These are phyloP conservation scores for Amanita bisporigera DNA, from an alignment of 1,284 basidiomycete genomes.

Conservation along the genomic window DNA sequence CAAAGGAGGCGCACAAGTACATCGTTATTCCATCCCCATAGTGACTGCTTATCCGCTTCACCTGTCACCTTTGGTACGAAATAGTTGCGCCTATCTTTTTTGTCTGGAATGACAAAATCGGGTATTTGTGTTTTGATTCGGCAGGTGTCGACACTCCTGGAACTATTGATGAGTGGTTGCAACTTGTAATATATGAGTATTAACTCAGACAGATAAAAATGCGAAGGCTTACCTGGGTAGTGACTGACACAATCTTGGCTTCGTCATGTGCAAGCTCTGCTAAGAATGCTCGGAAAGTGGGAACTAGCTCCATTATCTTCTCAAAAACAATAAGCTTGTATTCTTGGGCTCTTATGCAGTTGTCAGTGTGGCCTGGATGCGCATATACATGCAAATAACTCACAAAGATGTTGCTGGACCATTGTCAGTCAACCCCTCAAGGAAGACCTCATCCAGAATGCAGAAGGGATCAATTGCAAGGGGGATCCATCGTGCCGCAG, in stretches of 20 bases:
- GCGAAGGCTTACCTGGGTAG: not conserved
- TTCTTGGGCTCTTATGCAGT: not conserved
- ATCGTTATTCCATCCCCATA: not conserved
- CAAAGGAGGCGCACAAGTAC: not conserved
- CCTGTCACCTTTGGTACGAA: not conserved
- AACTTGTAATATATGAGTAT: not conserved
- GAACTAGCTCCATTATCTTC: not conserved
- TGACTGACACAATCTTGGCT: not conserved
- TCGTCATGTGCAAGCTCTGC: not conserved
- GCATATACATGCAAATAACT: not conserved
- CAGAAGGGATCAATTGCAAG: not conserved
- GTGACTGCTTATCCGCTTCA: not conserved
- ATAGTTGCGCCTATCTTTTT: not conserved
- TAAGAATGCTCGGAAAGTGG: not conserved
- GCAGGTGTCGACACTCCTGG: not conserved
- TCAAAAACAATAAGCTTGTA: not conserved
- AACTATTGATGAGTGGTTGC: not conserved
- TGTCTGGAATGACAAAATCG: not conserved
- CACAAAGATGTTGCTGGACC: not conserved
- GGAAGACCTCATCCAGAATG: not conserved
- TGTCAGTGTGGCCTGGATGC: not conserved
- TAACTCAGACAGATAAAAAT: too few relatives aligned
- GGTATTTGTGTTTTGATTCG: not conserved
- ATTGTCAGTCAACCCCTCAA: not conserved
- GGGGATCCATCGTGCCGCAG: too few relatives aligned